Evolutionary conservation across 1,284 basidiomycete genomes (phyloP).

Genomic region (Ceratobasidium sp.): DNA sequence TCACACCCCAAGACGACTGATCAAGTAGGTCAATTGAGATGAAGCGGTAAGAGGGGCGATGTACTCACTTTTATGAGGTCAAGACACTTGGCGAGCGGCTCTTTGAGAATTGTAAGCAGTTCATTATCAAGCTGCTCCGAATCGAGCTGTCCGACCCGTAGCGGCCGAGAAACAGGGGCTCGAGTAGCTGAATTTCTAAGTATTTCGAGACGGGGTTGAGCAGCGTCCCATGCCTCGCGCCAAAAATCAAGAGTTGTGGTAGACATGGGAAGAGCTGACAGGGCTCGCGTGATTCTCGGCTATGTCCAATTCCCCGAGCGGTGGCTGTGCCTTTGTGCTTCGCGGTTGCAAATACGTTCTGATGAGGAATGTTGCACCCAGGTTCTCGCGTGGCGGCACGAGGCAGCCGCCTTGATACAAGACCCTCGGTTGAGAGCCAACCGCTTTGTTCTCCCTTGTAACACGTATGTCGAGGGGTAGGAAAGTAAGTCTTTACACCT

Average conservation of each 20-base stretch:
- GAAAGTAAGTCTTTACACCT: slow-evolving; percentile 14
- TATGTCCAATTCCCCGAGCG: background rate
- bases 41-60: slow-evolving; percentile 17
- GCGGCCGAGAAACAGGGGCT: slow-evolving; percentile 59
- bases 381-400: background rate
- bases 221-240: slow-evolving; percentile 71
- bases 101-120: slow-evolving; percentile 82
- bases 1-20: slow-evolving; percentile 70
- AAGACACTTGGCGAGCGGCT: slow-evolving; percentile 84
- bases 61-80: slow-evolving; percentile 71
- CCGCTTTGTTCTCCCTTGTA: slow-evolving; percentile 5
- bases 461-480: background rate
- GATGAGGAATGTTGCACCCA: slow-evolving; percentile 13
- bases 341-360: slow-evolving; percentile 1
- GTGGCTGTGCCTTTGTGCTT: background rate
- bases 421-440: too few relatives aligned
- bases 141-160: slow-evolving; percentile 92
- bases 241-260: slow-evolving; percentile 53
- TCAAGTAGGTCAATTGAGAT: slow-evolving; percentile 17
- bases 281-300: slow-evolving; percentile 21
- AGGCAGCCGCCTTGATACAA: background rate
- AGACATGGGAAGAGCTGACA: slow-evolving; percentile 2
- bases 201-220: slow-evolving; percentile 64
- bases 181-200: slow-evolving; percentile 59
- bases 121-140: slow-evolving; percentile 93